These are phyloP conservation scores for Peronospora farinosa DNA, from an alignment of 352 stramenopile species.

Conservation along the genomic window DNA sequence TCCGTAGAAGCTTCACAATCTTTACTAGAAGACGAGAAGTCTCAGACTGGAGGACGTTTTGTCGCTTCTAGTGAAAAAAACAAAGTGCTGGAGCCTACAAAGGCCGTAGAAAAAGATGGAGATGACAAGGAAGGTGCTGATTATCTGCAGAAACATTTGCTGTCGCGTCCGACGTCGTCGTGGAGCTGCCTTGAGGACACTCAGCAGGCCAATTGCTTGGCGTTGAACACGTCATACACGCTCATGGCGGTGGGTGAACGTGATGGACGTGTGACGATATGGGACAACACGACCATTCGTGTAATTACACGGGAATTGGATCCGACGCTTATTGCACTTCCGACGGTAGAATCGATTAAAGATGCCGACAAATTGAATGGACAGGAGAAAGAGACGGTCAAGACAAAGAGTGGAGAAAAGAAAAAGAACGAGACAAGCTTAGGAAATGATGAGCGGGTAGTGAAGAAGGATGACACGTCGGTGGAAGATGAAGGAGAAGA, in stretches of 20 bases:
- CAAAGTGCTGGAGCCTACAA: not conserved
- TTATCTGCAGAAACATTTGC: constrained; percentile 51
- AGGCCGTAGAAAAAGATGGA: constrained; percentile 9
- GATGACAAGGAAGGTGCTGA: constrained; percentile 42
- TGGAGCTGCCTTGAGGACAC: constrained; percentile 71
- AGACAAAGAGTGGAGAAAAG: constrained; percentile 8
- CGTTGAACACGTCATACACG: constrained; percentile 53
- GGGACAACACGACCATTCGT: constrained; percentile 75
- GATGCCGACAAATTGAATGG: constrained; percentile 1
- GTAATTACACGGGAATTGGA: constrained; percentile 77
- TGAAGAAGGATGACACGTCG: constrained; percentile 32
- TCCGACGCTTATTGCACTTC: constrained; percentile 52
- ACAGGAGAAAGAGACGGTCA: not conserved
- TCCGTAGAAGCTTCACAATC: constrained; percentile 8
- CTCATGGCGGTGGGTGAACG: constrained; percentile 72
- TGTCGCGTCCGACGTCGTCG: constrained; percentile 39
- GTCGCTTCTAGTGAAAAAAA: not conserved
- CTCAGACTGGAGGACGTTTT: not conserved
- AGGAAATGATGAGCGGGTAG: constrained; percentile 27
- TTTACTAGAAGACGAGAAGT: not conserved
- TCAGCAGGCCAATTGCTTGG: constrained; percentile 66
- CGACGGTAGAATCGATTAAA: constrained; percentile 14
- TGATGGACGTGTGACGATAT: constrained; percentile 73
- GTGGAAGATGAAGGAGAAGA: constrained; percentile 40
- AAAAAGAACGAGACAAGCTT: constrained; percentile 9